Conservation (phyloP, 2,329 filamentous ascomycete species). For the Hirsutella thompsonii region DNA sequence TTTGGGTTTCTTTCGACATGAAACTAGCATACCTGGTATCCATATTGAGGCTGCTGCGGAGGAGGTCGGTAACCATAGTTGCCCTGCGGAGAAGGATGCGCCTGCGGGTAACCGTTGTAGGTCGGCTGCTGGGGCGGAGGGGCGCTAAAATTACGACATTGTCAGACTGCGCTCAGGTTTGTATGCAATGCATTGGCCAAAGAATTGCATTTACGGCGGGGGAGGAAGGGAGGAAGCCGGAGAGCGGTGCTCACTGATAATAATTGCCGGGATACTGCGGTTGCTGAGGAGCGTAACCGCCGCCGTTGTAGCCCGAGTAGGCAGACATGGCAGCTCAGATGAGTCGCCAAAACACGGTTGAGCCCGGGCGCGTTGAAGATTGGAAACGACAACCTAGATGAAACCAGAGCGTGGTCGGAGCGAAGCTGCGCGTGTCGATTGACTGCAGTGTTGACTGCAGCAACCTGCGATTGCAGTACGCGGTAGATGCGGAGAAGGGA, state of each 20-base stretch:
- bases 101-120: constrained; percentile 28
- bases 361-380: too few relatives aligned
- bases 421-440: too few relatives aligned
- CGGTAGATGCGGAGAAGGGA: too few relatives aligned
- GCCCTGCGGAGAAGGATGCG: constrained; percentile 34
- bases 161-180: not conserved
- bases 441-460: too few relatives aligned
- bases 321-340: constrained; percentile 40
- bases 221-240: not conserved
- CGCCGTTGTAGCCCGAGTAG: constrained; percentile 43
- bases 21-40: constrained; percentile 15
- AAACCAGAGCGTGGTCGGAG: too few relatives aligned
- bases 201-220: not conserved
- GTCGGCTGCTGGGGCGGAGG: constrained; percentile 6
- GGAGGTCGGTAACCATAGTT: constrained; percentile 31
- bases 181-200: too few relatives aligned
- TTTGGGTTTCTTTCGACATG: not conserved
- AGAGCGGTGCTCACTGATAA: constrained; percentile 6
- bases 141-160: not conserved
- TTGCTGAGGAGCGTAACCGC: constrained; percentile 28
- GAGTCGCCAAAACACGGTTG: not conserved
- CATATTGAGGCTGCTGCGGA: constrained; percentile 30
- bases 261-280: constrained; percentile 25
- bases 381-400: too few relatives aligned
- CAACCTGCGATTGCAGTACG: too few relatives aligned